A percentile compares a stretch with the other conserved stretches of the same genome.
Conservation (phyloP, 2,329 filamentous ascomycete species). For the Phaeoacremonium minimum region DNA sequence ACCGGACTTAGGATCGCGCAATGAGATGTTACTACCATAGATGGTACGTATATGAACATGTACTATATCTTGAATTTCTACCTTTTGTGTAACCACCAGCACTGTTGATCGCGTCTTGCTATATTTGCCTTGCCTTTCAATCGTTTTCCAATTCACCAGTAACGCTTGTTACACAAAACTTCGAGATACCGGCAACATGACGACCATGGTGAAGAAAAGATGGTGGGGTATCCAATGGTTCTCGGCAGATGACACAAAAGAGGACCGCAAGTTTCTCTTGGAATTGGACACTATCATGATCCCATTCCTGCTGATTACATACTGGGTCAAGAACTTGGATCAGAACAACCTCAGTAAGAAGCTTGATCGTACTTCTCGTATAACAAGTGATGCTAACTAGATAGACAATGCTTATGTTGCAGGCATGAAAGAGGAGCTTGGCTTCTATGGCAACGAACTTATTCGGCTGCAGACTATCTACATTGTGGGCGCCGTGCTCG, state of each 20-base stretch:
- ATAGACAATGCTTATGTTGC: conserved; percentile 32
- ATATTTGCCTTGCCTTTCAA: too few species aligned
- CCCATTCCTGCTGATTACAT: conserved; percentile 48
- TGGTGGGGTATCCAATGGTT: conserved; percentile 42
- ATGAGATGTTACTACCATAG: too few species aligned
- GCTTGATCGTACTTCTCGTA: neutral
- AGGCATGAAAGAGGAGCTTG: conserved; percentile 12
- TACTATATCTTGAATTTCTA: too few species aligned
- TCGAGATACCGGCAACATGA: too few species aligned
- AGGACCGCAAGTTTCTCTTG: conserved; percentile 45
- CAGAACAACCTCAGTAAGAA: conserved; percentile 46
- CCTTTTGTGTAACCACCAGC: too few species aligned
- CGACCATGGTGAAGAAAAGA: conserved; percentile 5
- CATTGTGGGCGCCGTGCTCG: conserved; percentile 41
- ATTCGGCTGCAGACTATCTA: conserved; percentile 51
- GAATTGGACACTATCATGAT: conserved; percentile 54
- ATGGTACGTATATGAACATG: too few species aligned
- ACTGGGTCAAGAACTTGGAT: conserved; percentile 54
- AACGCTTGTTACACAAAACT: too few species aligned
- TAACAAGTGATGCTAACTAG: neutral
- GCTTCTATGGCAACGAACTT: conserved; percentile 9
- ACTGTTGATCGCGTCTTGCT: too few species aligned
- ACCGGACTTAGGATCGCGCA: too few species aligned
- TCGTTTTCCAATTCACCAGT: too few species aligned
- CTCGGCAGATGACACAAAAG: conserved; percentile 38